Evolutionary conservation across 768 basidiomycete species (phyloP).

Genomic region (Auricularia auricula-judae): DNA sequence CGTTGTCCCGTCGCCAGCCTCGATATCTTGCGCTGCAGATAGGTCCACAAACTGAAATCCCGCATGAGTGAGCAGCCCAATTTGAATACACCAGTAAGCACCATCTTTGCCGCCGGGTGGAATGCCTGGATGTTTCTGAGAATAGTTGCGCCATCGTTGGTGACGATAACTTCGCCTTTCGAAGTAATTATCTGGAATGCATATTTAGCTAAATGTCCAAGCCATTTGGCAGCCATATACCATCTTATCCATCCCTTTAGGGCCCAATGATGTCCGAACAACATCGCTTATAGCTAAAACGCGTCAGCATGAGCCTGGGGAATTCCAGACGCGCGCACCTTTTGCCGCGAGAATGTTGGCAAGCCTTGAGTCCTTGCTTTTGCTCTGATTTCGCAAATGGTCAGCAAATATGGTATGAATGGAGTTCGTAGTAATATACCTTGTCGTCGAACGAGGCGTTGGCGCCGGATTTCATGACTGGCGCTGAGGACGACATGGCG

Average conservation of each 20-base stretch:
- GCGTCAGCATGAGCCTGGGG: neutral
- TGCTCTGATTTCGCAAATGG: slow-evolving; percentile 48
- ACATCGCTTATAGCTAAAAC: slow-evolving; percentile 87
- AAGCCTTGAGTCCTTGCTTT: slow-evolving; percentile 94
- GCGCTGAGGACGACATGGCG: slow-evolving; percentile 12
- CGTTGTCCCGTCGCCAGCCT: slow-evolving; percentile 97
- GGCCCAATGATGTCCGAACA: slow-evolving; percentile 91
- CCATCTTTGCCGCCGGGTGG: slow-evolving; percentile 99
- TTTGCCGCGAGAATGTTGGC: slow-evolving; percentile 98
- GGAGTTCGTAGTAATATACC: slow-evolving; percentile 25
- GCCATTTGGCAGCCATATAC: slow-evolving; percentile 24
- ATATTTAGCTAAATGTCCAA: neutral
- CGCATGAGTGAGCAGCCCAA: neutral
- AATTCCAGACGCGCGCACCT: slow-evolving; percentile 34
- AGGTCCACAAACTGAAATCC: slow-evolving; percentile 79
- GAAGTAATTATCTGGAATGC: slow-evolving; percentile 77
- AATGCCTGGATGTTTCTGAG: slow-evolving; percentile 90
- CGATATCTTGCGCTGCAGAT: slow-evolving; percentile 94
- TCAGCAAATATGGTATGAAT: neutral
- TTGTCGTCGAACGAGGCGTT: slow-evolving; percentile 84
- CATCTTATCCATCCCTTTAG: slow-evolving; percentile 99
- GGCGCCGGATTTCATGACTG: slow-evolving; percentile 35
- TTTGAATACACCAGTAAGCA: slow-evolving; percentile 20
- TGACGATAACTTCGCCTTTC: slow-evolving; percentile 94
- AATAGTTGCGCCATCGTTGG: slow-evolving; percentile 98